Conservation (phyloP, 495 filamentous ascomycete genomes). For the Aspergillus carlsbadensis region DNA sequence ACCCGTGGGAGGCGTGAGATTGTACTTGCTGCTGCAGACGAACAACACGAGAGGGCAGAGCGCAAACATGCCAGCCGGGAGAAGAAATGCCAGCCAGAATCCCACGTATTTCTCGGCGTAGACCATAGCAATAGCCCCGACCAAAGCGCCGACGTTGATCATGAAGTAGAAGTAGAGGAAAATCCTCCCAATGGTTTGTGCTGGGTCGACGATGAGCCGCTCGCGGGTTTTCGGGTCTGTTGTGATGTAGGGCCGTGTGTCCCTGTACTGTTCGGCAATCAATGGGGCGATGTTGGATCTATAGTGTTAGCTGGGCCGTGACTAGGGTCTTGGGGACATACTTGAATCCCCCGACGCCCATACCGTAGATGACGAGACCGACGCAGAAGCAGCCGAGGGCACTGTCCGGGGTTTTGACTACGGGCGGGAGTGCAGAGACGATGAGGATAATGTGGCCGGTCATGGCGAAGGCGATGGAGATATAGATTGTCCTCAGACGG, state of each 20-base stretch:
- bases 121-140: constrained; percentile 55
- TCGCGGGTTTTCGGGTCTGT: constrained; percentile 50
- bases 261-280: constrained; percentile 50
- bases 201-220: constrained; percentile 66
- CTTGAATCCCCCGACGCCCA: constrained; percentile 59
- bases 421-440: constrained; percentile 58
- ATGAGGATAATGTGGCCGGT: constrained; percentile 66
- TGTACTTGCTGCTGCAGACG: constrained; percentile 59
- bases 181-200: constrained; percentile 49
- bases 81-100: constrained; percentile 67
- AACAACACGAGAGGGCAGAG: constrained; percentile 60
- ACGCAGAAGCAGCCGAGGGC: constrained; percentile 57
- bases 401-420: constrained; percentile 53
- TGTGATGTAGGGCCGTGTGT: constrained; percentile 37
- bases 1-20: constrained; percentile 57
- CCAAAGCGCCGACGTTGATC: constrained; percentile 51
- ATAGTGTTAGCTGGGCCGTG: constrained; percentile 7
- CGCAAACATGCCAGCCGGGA: constrained; percentile 59
- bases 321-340: not conserved
- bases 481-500: constrained; percentile 67
- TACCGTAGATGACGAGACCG: constrained; percentile 55
- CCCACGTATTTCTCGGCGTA: constrained; percentile 75
- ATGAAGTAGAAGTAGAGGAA: constrained; percentile 51
- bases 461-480: constrained; percentile 56
- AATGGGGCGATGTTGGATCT: constrained; percentile 62